Conservation (phyloP, 306 rosid genomes). For the Rubus idaeus region DNA sequence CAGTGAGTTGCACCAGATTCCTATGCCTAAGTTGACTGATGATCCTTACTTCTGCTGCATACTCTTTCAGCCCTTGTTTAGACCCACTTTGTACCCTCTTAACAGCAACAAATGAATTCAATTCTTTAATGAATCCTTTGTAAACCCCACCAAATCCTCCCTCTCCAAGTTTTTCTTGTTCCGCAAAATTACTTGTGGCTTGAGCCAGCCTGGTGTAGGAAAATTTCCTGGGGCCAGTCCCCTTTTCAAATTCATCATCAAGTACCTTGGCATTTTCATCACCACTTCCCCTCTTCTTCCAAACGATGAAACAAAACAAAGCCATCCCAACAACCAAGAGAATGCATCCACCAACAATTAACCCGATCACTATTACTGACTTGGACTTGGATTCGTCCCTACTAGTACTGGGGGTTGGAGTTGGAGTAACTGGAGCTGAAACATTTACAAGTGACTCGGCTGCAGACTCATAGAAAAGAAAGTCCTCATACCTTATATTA, state of each 20-base stretch:
- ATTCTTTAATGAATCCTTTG: not conserved
- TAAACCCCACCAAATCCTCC: not conserved
- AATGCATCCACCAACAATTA: not conserved
- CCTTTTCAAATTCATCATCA: not conserved
- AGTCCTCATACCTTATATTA: slow-evolving; percentile 13
- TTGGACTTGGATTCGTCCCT: too few relatives aligned
- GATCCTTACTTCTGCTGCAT: not conserved
- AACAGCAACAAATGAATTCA: not conserved
- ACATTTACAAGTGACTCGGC: slow-evolving; percentile 31
- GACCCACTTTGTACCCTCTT: not conserved
- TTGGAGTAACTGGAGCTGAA: not conserved
- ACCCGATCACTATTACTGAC: too few relatives aligned
- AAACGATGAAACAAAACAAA: not conserved
- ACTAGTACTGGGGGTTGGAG: too few relatives aligned
- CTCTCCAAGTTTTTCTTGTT: not conserved
- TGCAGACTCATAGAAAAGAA: not conserved
- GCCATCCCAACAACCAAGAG: not conserved
- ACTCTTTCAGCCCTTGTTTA: not conserved
- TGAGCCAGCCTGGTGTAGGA: not conserved
- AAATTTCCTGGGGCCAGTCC: not conserved
- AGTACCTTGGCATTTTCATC: not conserved
- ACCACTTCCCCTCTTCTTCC: not conserved
- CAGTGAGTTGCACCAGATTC: too few relatives aligned
- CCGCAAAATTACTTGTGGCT: not conserved
- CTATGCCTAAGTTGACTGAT: too few relatives aligned